Base-by-base conservation (phyloP, 208 protist species). In the Leishmania aethiopica region DNA sequence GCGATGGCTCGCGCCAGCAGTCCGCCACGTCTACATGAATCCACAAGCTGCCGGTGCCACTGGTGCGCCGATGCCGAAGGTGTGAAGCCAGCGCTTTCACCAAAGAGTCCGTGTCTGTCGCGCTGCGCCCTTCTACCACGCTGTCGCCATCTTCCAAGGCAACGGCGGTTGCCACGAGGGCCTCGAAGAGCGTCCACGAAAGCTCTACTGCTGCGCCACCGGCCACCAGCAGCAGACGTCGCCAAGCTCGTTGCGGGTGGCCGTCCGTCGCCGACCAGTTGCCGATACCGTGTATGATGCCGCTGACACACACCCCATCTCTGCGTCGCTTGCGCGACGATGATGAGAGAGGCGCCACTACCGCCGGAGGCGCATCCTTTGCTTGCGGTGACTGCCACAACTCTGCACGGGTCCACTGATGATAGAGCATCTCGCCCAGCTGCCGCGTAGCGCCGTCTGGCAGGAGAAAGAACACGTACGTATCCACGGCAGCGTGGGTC, bases 21-120 rank as follows among this genome's bases (percentile, higher is more conserved):
- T 79, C 78, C 1, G 64, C 82, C 45, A 86, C 62, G 35, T 86
- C 82, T 62, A 86, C 82, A 40, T 86, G 82, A 2, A 82, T 8
- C 82, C 82, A 86, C 51, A 53, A 45, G 49, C 32, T 51, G 40
- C 32, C n/a, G 45, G 35, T 40, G 42, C n/a, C 75, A 28, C 75
- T 51, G 35, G 35, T 17, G 73, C 15, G 67, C 51, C 10, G 49
- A 45, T 57, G 55, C 51, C 35, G 53, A 37, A 47, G 37, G 22
- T 55, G 73, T 62, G 73, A 40, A n/a, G 73, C 1, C 3, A 62
- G 73, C 11, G 73, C 40, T 0, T 77, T 47, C 35, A 45, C 47
- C 53, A 62, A 22, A 35, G 32, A 45, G 11, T 22, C 22, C 15
- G 11, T 55, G 70, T 67, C 69, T 17, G 19, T 72, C 2, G 25